Evolutionary conservation across 352 stramenopile genomes (phyloP), one percentile per base, ranked within the genome.

Genomic region (Globisporangium carolinianum): DNA sequence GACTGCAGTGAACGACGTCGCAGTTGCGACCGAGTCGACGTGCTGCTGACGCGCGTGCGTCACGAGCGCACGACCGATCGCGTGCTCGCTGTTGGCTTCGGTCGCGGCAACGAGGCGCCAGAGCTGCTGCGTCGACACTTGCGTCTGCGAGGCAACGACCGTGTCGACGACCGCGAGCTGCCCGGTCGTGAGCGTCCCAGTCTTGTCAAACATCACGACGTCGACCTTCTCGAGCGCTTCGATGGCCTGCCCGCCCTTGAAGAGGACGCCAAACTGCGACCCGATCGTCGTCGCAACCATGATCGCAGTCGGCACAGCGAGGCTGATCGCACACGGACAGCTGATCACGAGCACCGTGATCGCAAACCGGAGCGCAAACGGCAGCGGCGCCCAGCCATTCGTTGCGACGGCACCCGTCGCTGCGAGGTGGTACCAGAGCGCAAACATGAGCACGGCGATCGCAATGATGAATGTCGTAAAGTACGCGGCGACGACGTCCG

Each of bases 161-260:
- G 71, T 47, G 5, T 69, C 61, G 24, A 73, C 71, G 35, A 90
- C 71, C 0, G 74, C 63, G 50, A 89, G 66, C 6, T 76, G 73
- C 4, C 79, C 81, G 14, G 59, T 80, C 15, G 83, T 92, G 41
- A 91, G 75, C 8, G 83, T 92, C 5, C 83, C 83, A 1, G 83
- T 92, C 66, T 92, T 92, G 66, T 92, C 80, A 51, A 92, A 91
- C 53, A 92, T 72, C n/a, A 92, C 72, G 15, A 73, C 75, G 61
- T 89, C 71, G 43, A 89, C 74, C 37, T 80, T 56, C 43, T 86
- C 71, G 2, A 89, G 71, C 10, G 75, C 79, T 57, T 95, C 85
- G 3, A 95, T 56, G 0, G 77, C 83, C 6, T 75, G 68, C 0
- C 83, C 81, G 35, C 85, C 76, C 35, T 94, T 94, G 58, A 93